Percentiles rank a stretch among this genome's conserved stretches.
Conservation (phyloP, 1,139 yeast genomes). For the Hansenula anomala region DNA sequence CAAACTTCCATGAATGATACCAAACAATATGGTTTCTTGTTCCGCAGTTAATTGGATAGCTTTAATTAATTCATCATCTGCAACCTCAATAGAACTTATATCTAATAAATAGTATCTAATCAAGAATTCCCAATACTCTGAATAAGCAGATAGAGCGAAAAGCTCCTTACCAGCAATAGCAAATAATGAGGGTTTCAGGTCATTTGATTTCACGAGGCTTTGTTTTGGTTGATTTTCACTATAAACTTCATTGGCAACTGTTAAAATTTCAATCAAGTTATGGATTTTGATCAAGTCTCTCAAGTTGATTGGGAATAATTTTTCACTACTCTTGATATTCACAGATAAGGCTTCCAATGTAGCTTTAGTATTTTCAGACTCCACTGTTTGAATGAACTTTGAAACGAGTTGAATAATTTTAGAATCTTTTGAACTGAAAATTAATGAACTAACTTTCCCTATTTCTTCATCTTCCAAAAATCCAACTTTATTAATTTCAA, state of each 20-base stretch:
- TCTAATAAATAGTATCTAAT: slow-evolving; percentile 40
- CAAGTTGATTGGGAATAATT: slow-evolving; percentile 27
- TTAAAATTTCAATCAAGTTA: slow-evolving; percentile 31
- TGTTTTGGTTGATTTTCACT: background rate
- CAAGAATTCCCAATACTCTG: slow-evolving; percentile 32
- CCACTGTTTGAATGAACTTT: slow-evolving; percentile 37
- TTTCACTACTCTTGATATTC: slow-evolving; percentile 25
- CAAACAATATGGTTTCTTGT: slow-evolving; percentile 20
- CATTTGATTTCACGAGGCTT: background rate
- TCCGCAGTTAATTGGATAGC: slow-evolving; percentile 21
- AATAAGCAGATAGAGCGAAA: slow-evolving; percentile 24
- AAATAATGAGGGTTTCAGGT: slow-evolving; percentile 7
- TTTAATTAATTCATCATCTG: slow-evolving; percentile 18
- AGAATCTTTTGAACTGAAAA: slow-evolving; percentile 34
- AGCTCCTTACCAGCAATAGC: slow-evolving; percentile 22
- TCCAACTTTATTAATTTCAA: slow-evolving; percentile 54
- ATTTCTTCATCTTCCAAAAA: slow-evolving; percentile 57
- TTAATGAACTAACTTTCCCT: slow-evolving; percentile 34
- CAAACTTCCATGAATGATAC: slow-evolving; percentile 26
- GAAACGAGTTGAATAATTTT: slow-evolving; percentile 35
- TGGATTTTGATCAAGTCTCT: slow-evolving; percentile 34
- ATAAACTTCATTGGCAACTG: slow-evolving; percentile 24
- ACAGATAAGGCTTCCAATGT: slow-evolving; percentile 32
- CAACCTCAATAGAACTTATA: slow-evolving; percentile 27
- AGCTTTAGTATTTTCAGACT: slow-evolving; percentile 30